Evolutionary conservation across 352 stramenopile species (phyloP), one percentile per base, ranked within the genome.

Genomic region (Phytophthora sansomeana): DNA sequence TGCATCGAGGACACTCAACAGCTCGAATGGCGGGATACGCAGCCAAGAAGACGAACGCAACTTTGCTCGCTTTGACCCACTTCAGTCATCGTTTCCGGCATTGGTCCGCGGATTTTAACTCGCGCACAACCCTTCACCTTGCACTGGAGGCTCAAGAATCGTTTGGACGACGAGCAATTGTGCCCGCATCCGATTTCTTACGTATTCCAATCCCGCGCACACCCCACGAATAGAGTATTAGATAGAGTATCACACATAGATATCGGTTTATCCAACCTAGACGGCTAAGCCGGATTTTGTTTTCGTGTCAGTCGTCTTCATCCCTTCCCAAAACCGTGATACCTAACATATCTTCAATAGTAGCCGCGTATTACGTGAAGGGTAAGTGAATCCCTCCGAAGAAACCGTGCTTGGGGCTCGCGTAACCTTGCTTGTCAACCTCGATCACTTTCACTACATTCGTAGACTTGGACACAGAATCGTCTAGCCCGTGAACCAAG

Each of bases 381-480:
- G 61, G 57, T 42, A 73, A 52, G 35, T 61, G 66, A 16, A 90
- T 69, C n/a, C 77, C 75, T 44, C 81, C 84, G 55, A 90, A 87
- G 55, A 90, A 85, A 48, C 84, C 92, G 16, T 85, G 82, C 30
- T 64, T 72, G 21, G 86, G 83, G 35, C 80, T 92, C 51, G 76
- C 77, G 54, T 89, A 95, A 13, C 79, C 83, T 30, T 82, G 58
- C 24, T 83, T 78, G 59, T 87, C 81, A 5, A 85, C 85, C 63
- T 95, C 76, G 44, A 96, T 92, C 29, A 98, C 92, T 43, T 96
- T 96, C 29, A 98, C 81, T 44, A 96, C 91, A 59, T 97, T 98
- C 26, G 89, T 95, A 21, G 86, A 76, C 10, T 85, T 88, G 7
- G 91, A 78, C 39, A 92, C 80, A 21, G 78, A 81, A 63, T 98